Percentiles rank a stretch among this genome's conserved stretches.
These are phyloP conservation scores for Entomortierella beljakovae DNA, from an alignment of 192 early-diverging fungal genomes.

Conservation along the genomic window DNA sequence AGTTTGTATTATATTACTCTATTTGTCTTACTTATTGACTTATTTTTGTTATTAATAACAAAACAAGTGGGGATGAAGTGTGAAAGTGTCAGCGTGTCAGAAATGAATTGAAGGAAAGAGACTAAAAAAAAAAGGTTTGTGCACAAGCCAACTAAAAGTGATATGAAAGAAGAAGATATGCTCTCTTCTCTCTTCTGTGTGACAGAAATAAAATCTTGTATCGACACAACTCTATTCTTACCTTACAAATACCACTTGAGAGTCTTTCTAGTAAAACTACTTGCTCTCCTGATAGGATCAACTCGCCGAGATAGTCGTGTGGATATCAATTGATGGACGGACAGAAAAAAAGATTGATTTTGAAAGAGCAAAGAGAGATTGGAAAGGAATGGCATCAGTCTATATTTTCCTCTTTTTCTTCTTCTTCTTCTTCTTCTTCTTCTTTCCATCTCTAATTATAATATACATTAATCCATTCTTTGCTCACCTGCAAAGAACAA, in stretches of 20 bases:
- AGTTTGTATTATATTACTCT: too few species aligned
- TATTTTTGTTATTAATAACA: too few species aligned
- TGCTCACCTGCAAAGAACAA: constrained; percentile 29
- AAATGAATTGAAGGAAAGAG: neutral
- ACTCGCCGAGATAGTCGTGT: neutral
- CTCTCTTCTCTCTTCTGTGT: neutral
- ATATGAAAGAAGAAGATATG: neutral
- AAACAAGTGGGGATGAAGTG: constrained; percentile 4
- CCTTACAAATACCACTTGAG: constrained; percentile 12
- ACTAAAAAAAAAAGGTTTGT: neutral
- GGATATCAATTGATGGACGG: neutral
- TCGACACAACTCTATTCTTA: constrained; percentile 21
- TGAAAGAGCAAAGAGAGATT: neutral
- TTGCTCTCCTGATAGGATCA: constrained; percentile 8
- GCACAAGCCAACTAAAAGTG: neutral
- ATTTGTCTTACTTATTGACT: too few species aligned
- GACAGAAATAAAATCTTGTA: neutral
- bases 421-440: neutral
- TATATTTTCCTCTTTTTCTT: neutral
- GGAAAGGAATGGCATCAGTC: neutral
- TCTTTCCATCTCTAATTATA: neutral
- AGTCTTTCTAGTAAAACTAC: constrained; percentile 14
- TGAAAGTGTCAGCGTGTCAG: neutral
- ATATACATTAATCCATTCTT: neutral
- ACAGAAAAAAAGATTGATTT: neutral